A percentile compares a stretch with the other conserved stretches of the same genome.
These are phyloP conservation scores for Tubosaeta sp. DNA, from an alignment of 768 basidiomycete species.

Conservation along the genomic window DNA sequence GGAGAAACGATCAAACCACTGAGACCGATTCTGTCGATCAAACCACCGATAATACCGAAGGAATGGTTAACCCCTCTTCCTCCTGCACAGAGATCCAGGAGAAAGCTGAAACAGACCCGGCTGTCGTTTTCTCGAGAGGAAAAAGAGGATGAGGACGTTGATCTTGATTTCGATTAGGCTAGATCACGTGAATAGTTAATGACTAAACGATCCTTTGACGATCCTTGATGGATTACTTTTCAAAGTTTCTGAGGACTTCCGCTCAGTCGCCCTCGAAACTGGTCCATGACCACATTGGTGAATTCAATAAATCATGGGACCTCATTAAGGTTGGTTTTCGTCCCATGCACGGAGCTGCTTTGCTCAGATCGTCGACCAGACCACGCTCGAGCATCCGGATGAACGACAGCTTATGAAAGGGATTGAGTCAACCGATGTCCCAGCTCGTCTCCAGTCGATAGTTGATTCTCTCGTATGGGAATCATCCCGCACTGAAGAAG, in stretches of 20 bases:
- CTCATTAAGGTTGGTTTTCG: conserved; percentile 54
- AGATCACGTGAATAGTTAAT: conserved; percentile 15
- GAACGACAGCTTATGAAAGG: conserved; percentile 83
- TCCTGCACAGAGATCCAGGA: conserved; percentile 5
- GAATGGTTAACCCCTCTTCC: conserved; percentile 13
- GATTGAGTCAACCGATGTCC: conserved; percentile 78
- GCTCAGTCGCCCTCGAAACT: conserved; percentile 45
- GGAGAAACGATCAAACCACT: conserved; percentile 12
- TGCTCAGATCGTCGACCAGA: conserved; percentile 40
- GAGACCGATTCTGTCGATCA: conserved; percentile 29
- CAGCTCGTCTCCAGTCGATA: conserved; percentile 69
- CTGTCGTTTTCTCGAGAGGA: conserved; percentile 14
- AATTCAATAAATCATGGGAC: conserved; percentile 76
- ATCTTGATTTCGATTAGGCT: not conserved
- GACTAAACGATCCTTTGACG: not conserved
- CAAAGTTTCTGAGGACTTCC: conserved; percentile 59
- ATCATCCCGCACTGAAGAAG: conserved; percentile 78
- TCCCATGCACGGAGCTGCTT: not conserved
- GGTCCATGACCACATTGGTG: conserved; percentile 60
- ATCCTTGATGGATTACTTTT: conserved; percentile 76
- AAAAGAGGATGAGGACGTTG: not conserved
- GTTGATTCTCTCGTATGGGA: conserved; percentile 86
- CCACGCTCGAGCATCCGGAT: conserved; percentile 81
- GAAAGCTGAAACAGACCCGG: conserved; percentile 16
- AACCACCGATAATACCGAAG: conserved; percentile 27